phyloP scores from a whole-genome alignment of 2,329 filamentous ascomycete species.

The Amphichorda felina region DNA sequence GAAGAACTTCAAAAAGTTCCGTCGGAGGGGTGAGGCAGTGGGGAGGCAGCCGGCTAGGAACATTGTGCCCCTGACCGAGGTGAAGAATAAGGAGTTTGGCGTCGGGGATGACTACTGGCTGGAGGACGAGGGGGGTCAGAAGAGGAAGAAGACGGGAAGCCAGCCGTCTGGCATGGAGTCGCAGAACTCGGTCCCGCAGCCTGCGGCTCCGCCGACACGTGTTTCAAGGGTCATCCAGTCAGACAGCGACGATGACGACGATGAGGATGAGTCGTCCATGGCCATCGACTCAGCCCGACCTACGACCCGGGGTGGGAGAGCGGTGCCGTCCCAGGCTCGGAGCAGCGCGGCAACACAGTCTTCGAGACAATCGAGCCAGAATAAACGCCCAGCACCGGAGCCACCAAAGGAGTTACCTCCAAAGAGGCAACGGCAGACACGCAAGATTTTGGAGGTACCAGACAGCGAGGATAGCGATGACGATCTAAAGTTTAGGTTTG shows the following conservation, averaged over 20 bases:
- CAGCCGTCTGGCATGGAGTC: conserved; percentile 11
- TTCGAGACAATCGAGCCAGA: conserved; percentile 12
- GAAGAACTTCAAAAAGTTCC: conserved; percentile 92
- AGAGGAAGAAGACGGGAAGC: conserved; percentile 15
- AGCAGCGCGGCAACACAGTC: conserved; percentile 10
- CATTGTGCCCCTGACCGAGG: conserved; percentile 62
- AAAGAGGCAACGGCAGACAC: conserved; percentile 9
- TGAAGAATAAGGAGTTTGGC: conserved; percentile 58
- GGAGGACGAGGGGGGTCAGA: conserved; percentile 30
- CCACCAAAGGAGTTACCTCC: conserved; percentile 18
- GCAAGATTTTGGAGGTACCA: conserved; percentile 19
- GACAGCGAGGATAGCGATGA: conserved; percentile 41
- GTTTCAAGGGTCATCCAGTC: conserved; percentile 15
- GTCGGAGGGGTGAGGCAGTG: conserved; percentile 37
- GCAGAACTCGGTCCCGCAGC: conserved; percentile 5
- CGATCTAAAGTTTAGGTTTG: conserved; percentile 43
- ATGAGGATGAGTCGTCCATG: conserved; percentile 10
- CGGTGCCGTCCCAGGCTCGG: background rate
- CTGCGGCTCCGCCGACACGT: conserved; percentile 7
- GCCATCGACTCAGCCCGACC: background rate
- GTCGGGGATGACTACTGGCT: conserved; percentile 71
- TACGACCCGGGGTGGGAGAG: background rate
- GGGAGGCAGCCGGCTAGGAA: conserved; percentile 33
- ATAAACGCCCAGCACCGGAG: conserved; percentile 20
- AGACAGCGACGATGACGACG: conserved; percentile 24